Base-by-base conservation (phyloP, 2,329 filamentous ascomycete genomes). In the Penicillium sp. region DNA sequence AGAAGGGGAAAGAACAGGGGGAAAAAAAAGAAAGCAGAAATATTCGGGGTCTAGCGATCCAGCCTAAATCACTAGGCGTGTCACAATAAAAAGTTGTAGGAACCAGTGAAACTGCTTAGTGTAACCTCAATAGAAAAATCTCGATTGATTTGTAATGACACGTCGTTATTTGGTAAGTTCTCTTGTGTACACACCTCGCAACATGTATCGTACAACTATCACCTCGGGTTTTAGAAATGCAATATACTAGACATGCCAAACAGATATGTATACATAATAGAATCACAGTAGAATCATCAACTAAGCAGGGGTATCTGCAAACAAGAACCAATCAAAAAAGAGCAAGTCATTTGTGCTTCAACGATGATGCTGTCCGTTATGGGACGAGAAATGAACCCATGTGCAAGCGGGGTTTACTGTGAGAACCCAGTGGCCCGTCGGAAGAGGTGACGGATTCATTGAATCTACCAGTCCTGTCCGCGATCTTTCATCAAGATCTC, bases 401-500 rank as follows among this genome's bases (percentile, higher is more conserved):
- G 35, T 46, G 21, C 33, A 46, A 30, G 24, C 3, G n/a, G n/a
- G 7, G 18, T 12, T 16, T 20, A 35, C 40, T n/a, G 23, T 35
- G 20, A n/a, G 6, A 50, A 42, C 12, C 21, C 30, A 35, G n/a
- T 21, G 21, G 26, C 8, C n/a, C 20, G 42, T 26, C 24, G 18
- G 5, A 23, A 47, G n/a, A n/a, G n/a, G n/a, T n/a, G n/a, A 38
- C n/a, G 5, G 16, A 14, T 4, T 11, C 42, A 14, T 43, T 43
- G 30, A 12, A 28, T 58, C 60, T 67, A 76, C 73, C 74, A 76
- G 60, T 75, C 73, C 65, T 76, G 74, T 8, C 74, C 74, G 11
- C 74, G 71, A 60, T 76, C 74, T 57, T 69, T 69, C 74, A 76
- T 76, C 43, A 76, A 58, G 28, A 76, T 75, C 63, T 76, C 74